A percentile compares a stretch with the other conserved stretches of the same genome.
Conservation (phyloP, 176 grass and related monocot genomes). For the Poa pratensis region DNA sequence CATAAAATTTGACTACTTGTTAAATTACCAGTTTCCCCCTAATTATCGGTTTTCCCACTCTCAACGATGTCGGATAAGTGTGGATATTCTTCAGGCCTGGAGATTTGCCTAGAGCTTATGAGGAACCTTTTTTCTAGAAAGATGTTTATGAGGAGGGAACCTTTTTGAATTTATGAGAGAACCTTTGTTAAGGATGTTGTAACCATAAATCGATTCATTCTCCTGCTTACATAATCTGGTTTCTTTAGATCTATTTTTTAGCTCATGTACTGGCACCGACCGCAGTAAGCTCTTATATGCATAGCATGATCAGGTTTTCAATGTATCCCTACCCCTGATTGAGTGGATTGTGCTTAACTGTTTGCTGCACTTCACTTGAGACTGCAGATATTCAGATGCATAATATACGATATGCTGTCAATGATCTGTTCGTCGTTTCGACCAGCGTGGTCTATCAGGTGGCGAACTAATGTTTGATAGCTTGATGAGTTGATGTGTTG, state of each 20-base stretch:
- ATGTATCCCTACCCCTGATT: not conserved
- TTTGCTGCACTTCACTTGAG: not conserved
- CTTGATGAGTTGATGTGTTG: not conserved
- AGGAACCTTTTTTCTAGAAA: slow-evolving; percentile 31
- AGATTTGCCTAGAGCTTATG: slow-evolving; percentile 45
- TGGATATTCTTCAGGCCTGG: slow-evolving; percentile 47
- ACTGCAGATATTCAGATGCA: not conserved
- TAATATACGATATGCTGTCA: not conserved
- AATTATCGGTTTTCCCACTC: slow-evolving; percentile 32
- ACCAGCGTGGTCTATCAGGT: too few relatives aligned
- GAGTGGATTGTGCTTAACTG: not conserved
- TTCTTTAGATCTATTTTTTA: slow-evolving; percentile 12
- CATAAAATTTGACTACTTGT: slow-evolving; percentile 56
- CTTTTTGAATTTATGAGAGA: not conserved
- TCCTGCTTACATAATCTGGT: slow-evolving; percentile 38
- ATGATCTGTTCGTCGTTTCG: not conserved
- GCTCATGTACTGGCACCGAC: not conserved
- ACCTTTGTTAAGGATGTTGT: slow-evolving; percentile 41
- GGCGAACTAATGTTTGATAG: not conserved
- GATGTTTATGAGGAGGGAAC: slow-evolving; percentile 21
- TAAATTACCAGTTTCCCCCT: slow-evolving; percentile 43
- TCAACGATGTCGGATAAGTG: slow-evolving; percentile 43
- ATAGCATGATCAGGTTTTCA: not conserved
- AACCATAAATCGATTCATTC: slow-evolving; percentile 44
- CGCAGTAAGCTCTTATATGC: not conserved